These are phyloP conservation scores for Mycena crocata DNA, from an alignment of 768 basidiomycete species.

Conservation along the genomic window DNA sequence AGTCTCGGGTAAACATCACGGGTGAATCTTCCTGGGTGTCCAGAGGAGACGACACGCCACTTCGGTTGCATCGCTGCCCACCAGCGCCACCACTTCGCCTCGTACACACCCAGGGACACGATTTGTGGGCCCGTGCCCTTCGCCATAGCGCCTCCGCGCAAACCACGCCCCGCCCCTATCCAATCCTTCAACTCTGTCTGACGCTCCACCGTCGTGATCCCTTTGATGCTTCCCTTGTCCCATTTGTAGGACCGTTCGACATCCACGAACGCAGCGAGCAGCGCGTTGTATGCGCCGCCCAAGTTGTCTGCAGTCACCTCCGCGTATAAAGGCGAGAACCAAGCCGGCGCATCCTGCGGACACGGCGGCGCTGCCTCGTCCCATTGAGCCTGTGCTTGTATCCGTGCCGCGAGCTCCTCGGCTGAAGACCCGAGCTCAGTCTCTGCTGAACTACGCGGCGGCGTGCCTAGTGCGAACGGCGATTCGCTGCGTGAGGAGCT, in stretches of 20 bases:
- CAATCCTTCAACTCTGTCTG: neutral
- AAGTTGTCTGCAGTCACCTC: neutral
- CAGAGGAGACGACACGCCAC: neutral
- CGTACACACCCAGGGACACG: neutral
- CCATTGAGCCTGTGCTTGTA: neutral
- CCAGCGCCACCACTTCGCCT: neutral
- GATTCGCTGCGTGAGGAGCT: no score
- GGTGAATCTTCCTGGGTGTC: neutral
- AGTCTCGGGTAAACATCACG: neutral
- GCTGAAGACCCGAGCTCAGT: neutral
- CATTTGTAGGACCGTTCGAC: neutral
- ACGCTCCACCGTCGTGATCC: neutral
- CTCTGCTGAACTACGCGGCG: neutral
- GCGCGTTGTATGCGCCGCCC: neutral
- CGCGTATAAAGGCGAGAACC: neutral
- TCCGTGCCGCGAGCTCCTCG: neutral
- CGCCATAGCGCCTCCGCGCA: neutral
- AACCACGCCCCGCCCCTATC: neutral
- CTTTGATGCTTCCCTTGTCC: neutral
- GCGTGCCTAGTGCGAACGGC: no score
- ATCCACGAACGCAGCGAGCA: neutral
- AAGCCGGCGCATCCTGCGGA: neutral
- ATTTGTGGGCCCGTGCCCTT: neutral
- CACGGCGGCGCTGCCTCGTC: neutral
- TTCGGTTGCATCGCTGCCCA: neutral